Base-by-base conservation (phyloP, 2,329 filamentous ascomycete species). In the Chrysoporthe puriensis region DNA sequence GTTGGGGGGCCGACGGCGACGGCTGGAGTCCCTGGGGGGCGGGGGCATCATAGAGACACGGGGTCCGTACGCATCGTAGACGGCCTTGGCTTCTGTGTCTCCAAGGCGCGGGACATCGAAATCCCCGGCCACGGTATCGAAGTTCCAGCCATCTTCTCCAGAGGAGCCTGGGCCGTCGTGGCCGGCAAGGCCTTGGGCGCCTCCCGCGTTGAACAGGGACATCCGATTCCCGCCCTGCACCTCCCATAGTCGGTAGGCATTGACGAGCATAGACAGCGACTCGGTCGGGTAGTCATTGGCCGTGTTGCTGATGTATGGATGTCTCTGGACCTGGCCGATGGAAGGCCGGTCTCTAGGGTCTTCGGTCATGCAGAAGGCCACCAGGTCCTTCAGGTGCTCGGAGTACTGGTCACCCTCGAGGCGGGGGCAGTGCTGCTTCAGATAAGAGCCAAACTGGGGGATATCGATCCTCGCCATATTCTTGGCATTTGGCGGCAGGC, bases 171-270 rank as follows among this genome's bases (percentile, higher is more conserved):
- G 54, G 21, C 44, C 54, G 8, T 84, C 81, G 18, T 79, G 74
- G 62, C 79, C 79, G 21, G 26, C 44, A 1, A 83, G 81, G 1
- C 80, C 83, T 69, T 88, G 86, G 1, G 87, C 88, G 68, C 88
- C 88, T 34, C 85, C 85, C 3, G 83, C 78, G 9, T 84, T 83
- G 71, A 91, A 91, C 0, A 91, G 80, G 21, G 88, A 90, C 71
- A 86, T 87, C 61, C 92, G 86, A 71, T 87, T 88, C 42, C 91
- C 91, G 34, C 92, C 92, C 72, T 88, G 85, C 14, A 88, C 85
- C 76, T 94, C 91, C 92, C 92, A 95, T 26, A 89, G 74, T 74
- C 89, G 90, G 79, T 91, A 95, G 21, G 87, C 89, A 70, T 88
- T 86, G 13, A 95, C 90, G 1, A 95, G 82, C 68, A 88, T 83